Percentiles rank a stretch among this genome's conserved stretches.
phyloP scores from a whole-genome alignment of 768 basidiomycete genomes.

The Gymnopilus junonius region DNA sequence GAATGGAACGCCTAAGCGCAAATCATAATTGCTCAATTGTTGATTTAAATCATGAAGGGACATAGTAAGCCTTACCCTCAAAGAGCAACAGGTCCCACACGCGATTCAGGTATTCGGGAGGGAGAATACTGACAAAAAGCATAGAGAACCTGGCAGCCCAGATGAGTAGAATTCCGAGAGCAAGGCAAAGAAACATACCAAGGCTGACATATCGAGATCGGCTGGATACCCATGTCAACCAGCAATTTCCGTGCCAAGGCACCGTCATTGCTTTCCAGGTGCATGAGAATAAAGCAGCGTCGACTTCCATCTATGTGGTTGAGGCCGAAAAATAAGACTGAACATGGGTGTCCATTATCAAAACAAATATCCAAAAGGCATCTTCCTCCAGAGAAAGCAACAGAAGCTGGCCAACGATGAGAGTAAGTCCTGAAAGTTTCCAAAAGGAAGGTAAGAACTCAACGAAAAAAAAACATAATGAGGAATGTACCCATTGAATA shows the following conservation, averaged over 20 bases:
- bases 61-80: slow-evolving; percentile 63
- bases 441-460: not conserved
- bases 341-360: slow-evolving; percentile 84
- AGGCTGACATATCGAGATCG: slow-evolving; percentile 58
- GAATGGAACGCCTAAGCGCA: slow-evolving; percentile 64
- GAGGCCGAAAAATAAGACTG: slow-evolving; percentile 71
- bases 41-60: not conserved
- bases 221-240: slow-evolving; percentile 62
- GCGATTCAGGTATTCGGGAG: slow-evolving; percentile 66
- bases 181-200: slow-evolving; percentile 54
- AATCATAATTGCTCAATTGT: not conserved
- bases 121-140: slow-evolving; percentile 70
- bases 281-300: slow-evolving; percentile 69
- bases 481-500: slow-evolving; percentile 60
- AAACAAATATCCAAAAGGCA: slow-evolving; percentile 89
- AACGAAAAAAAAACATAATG: not conserved
- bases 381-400: slow-evolving; percentile 84
- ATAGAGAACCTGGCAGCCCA: slow-evolving; percentile 62
- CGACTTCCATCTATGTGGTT: slow-evolving; percentile 70
- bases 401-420: slow-evolving; percentile 73
- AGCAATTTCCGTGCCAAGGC: slow-evolving; percentile 69
- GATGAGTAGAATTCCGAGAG: not conserved
- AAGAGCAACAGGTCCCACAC: slow-evolving; percentile 88
- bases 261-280: slow-evolving; percentile 70
- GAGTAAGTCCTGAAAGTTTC: slow-evolving; percentile 57